Conservation (phyloP, 2,329 filamentous ascomycete genomes). For the Cercospora canescens region DNA sequence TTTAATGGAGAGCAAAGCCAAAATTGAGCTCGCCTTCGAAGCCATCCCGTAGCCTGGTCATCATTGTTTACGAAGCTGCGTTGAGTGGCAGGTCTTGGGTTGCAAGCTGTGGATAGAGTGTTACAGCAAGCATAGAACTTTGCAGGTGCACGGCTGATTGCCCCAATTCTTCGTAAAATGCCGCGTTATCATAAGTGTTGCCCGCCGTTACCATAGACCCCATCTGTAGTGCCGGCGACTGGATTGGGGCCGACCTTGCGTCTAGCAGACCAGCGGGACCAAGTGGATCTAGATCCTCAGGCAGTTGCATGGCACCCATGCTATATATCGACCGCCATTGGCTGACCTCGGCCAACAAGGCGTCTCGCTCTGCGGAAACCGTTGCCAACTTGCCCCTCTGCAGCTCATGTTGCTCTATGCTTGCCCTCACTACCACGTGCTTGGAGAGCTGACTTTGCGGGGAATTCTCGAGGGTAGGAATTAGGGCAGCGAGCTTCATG, state of each 20-base stretch:
- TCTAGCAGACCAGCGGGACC: not conserved
- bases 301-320: not conserved
- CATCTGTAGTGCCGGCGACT: not conserved
- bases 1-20: conserved; percentile 24
- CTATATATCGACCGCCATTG: not conserved
- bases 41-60: not conserved
- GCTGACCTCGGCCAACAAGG: not conserved
- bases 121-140: not conserved
- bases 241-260: not conserved
- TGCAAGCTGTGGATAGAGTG: not conserved
- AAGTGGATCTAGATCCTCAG: not conserved
- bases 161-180: not conserved
- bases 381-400: conserved; percentile 5
- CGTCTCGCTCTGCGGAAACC: conserved; percentile 7
- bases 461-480: conserved; percentile 15
- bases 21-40: conserved; percentile 21
- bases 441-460: conserved; percentile 21
- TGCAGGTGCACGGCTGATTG: not conserved
- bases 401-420: conserved; percentile 14
- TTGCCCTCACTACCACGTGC: conserved; percentile 19
- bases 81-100: not conserved
- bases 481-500: conserved; percentile 15
- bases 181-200: not conserved
- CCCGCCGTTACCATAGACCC: not conserved
- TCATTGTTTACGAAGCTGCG: not conserved